Base-by-base conservation (phyloP, 805 yeast species). In the Sugiyamaella valdiviana region DNA sequence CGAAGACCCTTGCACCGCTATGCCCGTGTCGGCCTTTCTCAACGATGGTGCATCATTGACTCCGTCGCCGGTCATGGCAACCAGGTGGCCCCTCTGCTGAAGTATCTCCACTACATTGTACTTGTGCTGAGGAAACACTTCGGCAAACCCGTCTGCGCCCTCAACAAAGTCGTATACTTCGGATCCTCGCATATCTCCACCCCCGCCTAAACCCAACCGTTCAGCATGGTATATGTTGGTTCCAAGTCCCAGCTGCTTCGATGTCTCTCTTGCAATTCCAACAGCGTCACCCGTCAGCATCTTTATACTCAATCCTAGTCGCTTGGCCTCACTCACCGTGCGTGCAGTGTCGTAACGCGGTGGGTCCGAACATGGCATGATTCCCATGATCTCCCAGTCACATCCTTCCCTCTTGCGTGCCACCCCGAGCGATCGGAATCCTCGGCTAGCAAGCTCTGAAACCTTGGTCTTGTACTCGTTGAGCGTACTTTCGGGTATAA, bases 211-310 rank as follows among this genome's bases (percentile, higher is more conserved):
- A 79, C 96, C 96, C 72, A 89, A 81, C 75, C 91, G 83, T 76
- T 89, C 96, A 65, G 96, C 96, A 71, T 89, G 89, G 79, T 86
- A 89, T 66, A 89, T 88, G 84, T 87, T 87, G 63, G 95, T 85
- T 75, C 96, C 96, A 63, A 89, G 77, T 72, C 96, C 96, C 71
- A 89, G 81, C 80, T 89, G 96, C 75, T 96, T 85, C 76, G 95
- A 87, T 70, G 96, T 89, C 78, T 89, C 96, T 81, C 88, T 85
- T 66, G 96, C 96, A 75, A 89, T 89, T 80, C 96, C 96, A 67
- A 89, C 96, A 72, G 96, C 96, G 77, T 89, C 96, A 82, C 96
- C 96, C 75, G 96, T 89, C 72, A 89, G 82, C 96, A 89, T 89
- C 84, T 89, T 89, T 63, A 89, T 93, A 75, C 93, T 83, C 68